A percentile compares a stretch with the other conserved stretches of the same genome.
Evolutionary conservation across 257 asterid species (phyloP).

Genomic region (Solanum clarkiae): DNA sequence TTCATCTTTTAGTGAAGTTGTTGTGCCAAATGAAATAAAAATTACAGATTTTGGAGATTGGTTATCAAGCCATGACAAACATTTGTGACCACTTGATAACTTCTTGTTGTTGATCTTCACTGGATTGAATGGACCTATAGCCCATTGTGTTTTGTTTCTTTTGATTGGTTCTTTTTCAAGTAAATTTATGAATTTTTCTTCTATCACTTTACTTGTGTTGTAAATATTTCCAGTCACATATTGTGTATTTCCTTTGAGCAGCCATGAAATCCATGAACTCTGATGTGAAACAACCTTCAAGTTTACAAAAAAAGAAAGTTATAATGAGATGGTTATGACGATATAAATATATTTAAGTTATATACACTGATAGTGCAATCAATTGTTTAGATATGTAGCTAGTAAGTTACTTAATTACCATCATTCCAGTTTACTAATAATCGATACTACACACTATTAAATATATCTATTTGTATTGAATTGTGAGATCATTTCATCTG

Average conservation of each 20-base stretch:
- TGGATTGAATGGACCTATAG: slow-evolving; percentile 68
- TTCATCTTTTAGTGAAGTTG: slow-evolving; percentile 20
- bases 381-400: too few relatives aligned
- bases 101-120: not conserved
- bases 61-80: slow-evolving; percentile 38
- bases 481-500: not conserved
- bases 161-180: slow-evolving; percentile 14
- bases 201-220: slow-evolving; percentile 45
- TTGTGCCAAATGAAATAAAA: slow-evolving; percentile 39
- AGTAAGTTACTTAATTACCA: too few relatives aligned
- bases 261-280: slow-evolving; percentile 26
- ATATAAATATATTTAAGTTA: not conserved
- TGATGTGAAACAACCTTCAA: slow-evolving; percentile 27
- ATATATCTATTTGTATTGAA: not conserved
- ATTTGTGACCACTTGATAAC: slow-evolving; percentile 9
- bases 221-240: slow-evolving; percentile 33
- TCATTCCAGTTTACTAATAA: too few relatives aligned
- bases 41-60: slow-evolving; percentile 23
- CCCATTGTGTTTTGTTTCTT: slow-evolving; percentile 39
- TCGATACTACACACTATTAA: too few relatives aligned
- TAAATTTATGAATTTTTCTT: slow-evolving; percentile 32
- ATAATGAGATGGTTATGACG: not conserved
- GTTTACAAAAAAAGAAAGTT: not conserved
- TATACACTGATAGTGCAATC: not conserved
- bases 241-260: slow-evolving; percentile 19